Conservation (phyloP, 2,329 filamentous ascomycete species). For the Beauveria sp. region DNA sequence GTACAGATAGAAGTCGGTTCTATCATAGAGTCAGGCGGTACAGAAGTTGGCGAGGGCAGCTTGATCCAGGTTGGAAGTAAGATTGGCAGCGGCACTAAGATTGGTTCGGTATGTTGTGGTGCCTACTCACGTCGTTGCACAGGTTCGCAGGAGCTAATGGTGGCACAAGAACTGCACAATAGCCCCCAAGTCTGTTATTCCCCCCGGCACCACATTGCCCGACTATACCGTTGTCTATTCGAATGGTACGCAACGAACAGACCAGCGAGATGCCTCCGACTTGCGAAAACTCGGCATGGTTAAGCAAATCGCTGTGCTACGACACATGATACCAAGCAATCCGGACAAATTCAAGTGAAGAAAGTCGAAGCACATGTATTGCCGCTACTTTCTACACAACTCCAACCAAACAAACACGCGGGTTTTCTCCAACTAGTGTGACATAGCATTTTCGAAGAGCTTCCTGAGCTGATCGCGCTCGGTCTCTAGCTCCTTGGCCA, state of each 20-base stretch:
- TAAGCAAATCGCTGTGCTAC: conserved; percentile 60
- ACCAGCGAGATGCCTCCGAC: conserved; percentile 54
- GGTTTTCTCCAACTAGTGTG: conserved; percentile 20
- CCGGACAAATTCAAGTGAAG: conserved; percentile 38
- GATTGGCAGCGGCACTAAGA: conserved; percentile 51
- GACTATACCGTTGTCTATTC: conserved; percentile 67
- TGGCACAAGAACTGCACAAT: conserved; percentile 58
- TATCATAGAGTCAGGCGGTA: conserved; percentile 54
- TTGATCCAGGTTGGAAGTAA: conserved; percentile 51
- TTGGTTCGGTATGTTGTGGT: conserved; percentile 49
- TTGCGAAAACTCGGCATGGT: conserved; percentile 56
- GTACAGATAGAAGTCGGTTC: conserved; percentile 55
- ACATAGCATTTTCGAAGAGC: conserved; percentile 58
- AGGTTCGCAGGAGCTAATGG: conserved; percentile 17
- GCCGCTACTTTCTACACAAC: background rate
- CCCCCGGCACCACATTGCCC: conserved; percentile 49
- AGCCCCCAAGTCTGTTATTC: conserved; percentile 54
- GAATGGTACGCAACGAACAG: conserved; percentile 48
- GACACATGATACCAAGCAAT: conserved; percentile 59
- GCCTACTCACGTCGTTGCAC: conserved; percentile 15
- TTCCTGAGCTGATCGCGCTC: conserved; percentile 65
- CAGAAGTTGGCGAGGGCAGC: conserved; percentile 53
- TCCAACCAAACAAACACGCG: background rate
- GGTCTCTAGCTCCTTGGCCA: conserved; percentile 60
- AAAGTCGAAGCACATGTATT: background rate